Conservation (phyloP, 352 stramenopile genomes). For the Globisporangium uncinulatum region DNA sequence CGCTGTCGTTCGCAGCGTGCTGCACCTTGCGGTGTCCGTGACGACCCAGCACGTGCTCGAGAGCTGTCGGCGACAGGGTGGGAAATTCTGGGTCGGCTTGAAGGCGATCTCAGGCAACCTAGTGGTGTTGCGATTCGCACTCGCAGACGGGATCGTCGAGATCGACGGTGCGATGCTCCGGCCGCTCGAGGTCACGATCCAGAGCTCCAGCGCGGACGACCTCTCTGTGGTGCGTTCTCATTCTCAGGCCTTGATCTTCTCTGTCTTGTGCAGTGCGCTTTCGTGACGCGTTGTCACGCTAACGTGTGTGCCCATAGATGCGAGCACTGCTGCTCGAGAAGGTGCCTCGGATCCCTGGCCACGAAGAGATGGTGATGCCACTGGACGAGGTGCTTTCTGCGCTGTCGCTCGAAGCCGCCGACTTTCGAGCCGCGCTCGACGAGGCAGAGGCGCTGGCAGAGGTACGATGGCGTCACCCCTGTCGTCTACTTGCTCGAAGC, state of each 20-base stretch:
- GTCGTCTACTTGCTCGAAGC: neutral
- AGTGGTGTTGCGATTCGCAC: conserved; percentile 32
- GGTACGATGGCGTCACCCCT: neutral
- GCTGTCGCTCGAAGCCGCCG: conserved; percentile 13
- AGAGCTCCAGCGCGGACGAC: conserved; percentile 51
- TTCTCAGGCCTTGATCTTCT: neutral
- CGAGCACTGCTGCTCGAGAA: conserved; percentile 33
- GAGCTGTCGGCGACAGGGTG: conserved; percentile 32
- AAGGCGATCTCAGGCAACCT: conserved; percentile 36
- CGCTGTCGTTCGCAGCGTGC: conserved; percentile 21
- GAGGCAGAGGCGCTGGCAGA: conserved; percentile 8
- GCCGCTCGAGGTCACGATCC: conserved; percentile 37
- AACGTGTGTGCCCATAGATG: conserved; percentile 25
- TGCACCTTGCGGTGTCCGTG: conserved; percentile 20
- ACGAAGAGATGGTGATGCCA: conserved; percentile 16
- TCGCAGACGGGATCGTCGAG: conserved; percentile 9
- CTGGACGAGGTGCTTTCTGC: conserved; percentile 14
- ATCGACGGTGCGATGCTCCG: conserved; percentile 16
- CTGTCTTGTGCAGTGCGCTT: neutral
- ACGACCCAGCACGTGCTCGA: conserved; percentile 17
- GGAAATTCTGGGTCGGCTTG: conserved; percentile 48
- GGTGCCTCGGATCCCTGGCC: conserved; percentile 4
- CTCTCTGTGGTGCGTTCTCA: conserved; percentile 41
- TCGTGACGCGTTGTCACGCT: neutral
- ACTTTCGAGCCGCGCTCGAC: conserved; percentile 2